These are phyloP conservation scores for Oryza officinalis DNA, from an alignment of 176 grass and related monocot genomes.

Conservation along the genomic window DNA sequence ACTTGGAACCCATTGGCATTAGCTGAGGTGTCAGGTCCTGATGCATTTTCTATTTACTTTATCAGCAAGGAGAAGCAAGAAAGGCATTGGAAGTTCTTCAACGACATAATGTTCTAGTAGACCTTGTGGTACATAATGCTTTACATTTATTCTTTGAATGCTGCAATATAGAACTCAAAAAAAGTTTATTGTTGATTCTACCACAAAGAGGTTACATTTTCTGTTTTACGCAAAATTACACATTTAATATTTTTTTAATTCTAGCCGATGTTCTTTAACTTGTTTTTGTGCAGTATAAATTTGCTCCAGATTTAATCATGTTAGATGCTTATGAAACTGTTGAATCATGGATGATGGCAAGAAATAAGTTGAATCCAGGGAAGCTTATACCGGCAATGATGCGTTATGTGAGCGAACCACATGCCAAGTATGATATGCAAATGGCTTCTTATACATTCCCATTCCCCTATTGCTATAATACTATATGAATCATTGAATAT, in stretches of 20 bases:
- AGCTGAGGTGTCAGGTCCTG: not conserved
- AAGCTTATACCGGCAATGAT: constrained; percentile 99
- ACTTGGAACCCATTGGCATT: constrained; percentile 10
- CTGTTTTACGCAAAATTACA: constrained; percentile 18
- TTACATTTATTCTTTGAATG: constrained; percentile 9
- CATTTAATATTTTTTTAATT: constrained; percentile 5
- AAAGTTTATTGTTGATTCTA: not conserved
- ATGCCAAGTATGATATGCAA: constrained; percentile 72
- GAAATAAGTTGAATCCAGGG: constrained; percentile 91
- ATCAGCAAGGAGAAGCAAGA: constrained; percentile 97
- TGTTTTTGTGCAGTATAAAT: constrained; percentile 86
- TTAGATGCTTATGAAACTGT: constrained; percentile 97
- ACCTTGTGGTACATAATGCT: constrained; percentile 73
- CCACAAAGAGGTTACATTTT: not conserved
- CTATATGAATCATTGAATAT: not conserved
- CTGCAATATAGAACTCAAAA: not conserved
- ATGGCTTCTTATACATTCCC: not conserved
- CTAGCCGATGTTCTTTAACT: not conserved
- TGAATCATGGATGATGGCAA: constrained; percentile 96
- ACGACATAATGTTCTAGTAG: constrained; percentile 73
- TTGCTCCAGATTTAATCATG: constrained; percentile 96
- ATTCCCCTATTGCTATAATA: constrained; percentile 7
- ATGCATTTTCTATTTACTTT: constrained; percentile 35
- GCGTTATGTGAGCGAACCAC: constrained; percentile 98
- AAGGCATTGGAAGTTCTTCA: constrained; percentile 95